Conservation (phyloP, 768 basidiomycete genomes). For the Suillus subluteus region DNA sequence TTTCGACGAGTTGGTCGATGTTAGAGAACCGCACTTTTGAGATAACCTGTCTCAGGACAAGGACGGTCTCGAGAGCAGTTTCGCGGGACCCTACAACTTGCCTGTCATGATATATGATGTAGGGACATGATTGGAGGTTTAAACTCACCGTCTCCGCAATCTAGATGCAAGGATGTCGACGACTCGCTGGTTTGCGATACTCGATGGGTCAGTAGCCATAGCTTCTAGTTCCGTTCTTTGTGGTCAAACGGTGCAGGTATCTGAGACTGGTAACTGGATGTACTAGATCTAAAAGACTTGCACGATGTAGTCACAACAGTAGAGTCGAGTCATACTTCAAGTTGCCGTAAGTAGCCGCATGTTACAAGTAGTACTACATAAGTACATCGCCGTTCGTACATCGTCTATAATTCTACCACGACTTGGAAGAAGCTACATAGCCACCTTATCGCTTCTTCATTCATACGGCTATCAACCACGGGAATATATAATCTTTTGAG, state of each 20-base stretch:
- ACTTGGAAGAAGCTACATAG: background rate
- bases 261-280: background rate
- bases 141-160: slow-evolving; percentile 69
- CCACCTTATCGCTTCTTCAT: background rate
- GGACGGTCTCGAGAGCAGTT: slow-evolving; percentile 87
- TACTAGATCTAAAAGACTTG: background rate
- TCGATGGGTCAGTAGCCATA: slow-evolving; percentile 48
- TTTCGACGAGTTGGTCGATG: slow-evolving; percentile 80
- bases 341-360: slow-evolving; percentile 20
- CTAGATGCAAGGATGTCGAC: slow-evolving; percentile 74
- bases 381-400: slow-evolving; percentile 3
- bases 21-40: slow-evolving; percentile 84
- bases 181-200: slow-evolving; percentile 51
- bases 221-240: background rate
- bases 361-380: background rate
- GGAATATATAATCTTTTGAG: background rate
- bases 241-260: background rate
- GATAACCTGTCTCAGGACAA: slow-evolving; percentile 88
- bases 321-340: slow-evolving; percentile 23
- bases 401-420: background rate
- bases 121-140: slow-evolving; percentile 9
- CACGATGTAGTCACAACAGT: background rate
- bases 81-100: slow-evolving; percentile 91
- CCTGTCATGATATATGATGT: slow-evolving; percentile 44
- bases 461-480: background rate